phyloP scores from a whole-genome alignment of 192 early-diverging fungal genomes.

The Piromyces finnis region DNA sequence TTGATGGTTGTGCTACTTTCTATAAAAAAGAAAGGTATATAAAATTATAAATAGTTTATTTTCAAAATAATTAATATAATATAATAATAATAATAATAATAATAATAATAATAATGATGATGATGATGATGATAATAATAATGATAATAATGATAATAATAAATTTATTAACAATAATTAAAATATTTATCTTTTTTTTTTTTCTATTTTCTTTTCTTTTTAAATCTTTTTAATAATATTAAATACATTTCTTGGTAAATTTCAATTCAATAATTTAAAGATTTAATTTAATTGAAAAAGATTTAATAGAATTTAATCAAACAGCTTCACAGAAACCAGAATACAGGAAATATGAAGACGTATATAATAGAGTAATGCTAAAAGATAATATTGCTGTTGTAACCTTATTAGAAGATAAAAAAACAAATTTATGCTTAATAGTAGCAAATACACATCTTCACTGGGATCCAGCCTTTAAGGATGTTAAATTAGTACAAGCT shows the following conservation, averaged over 20 bases:
- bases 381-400: conserved; percentile 89
- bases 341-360: conserved; percentile 77
- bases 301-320: conserved; percentile 87
- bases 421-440: conserved; percentile 45
- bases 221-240: too few relatives aligned
- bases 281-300: conserved; percentile 65
- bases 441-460: conserved; percentile 83
- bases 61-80: conserved; percentile 1
- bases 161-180: too few relatives aligned
- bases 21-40: conserved; percentile 58
- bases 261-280: too few relatives aligned
- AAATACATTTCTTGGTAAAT: too few relatives aligned
- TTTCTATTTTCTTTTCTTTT: too few relatives aligned
- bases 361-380: conserved; percentile 92
- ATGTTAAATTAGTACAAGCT: conserved; percentile 93
- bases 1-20: conserved; percentile 94
- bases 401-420: conserved; percentile 65
- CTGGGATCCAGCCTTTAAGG: conserved; percentile 79
- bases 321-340: conserved; percentile 70
- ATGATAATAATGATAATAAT: too few relatives aligned
- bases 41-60: not conserved
- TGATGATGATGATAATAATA: too few relatives aligned
- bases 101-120: too few relatives aligned
- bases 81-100: too few relatives aligned
- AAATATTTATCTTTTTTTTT: too few relatives aligned